A percentile compares a stretch with the other conserved stretches of the same genome.
These are phyloP conservation scores for Xerocomus spinulosus DNA, from an alignment of 768 basidiomycete species.

Conservation along the genomic window DNA sequence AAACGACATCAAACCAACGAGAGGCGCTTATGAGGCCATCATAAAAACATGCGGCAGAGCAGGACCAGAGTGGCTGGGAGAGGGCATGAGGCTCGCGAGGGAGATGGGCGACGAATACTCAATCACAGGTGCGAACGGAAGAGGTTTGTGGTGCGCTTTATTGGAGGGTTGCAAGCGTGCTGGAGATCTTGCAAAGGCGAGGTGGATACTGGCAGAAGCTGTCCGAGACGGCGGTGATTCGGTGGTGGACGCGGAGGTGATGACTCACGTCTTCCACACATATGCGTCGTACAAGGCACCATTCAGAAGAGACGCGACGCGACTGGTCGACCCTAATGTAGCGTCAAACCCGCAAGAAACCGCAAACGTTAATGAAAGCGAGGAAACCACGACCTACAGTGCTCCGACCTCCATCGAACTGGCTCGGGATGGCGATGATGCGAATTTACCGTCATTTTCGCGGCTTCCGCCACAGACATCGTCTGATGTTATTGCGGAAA, in stretches of 20 bases:
- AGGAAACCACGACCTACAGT: neutral
- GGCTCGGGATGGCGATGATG: constrained; percentile 1
- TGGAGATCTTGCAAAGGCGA: constrained; percentile 75
- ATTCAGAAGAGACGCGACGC: constrained; percentile 51
- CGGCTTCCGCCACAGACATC: constrained; percentile 69
- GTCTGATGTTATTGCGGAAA: constrained; percentile 70
- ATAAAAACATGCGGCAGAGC: constrained; percentile 77
- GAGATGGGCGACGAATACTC: constrained; percentile 78
- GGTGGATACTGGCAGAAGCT: constrained; percentile 92
- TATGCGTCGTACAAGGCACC: constrained; percentile 79
- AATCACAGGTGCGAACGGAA: constrained; percentile 33
- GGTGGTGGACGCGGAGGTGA: constrained; percentile 56
- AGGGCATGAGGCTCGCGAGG: constrained; percentile 78
- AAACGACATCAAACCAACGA: constrained; percentile 55
- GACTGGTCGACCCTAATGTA: constrained; percentile 31
- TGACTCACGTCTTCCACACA: constrained; percentile 83
- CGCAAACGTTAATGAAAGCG: constrained; percentile 2
- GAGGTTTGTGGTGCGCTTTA: constrained; percentile 73
- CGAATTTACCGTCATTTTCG: constrained; percentile 26
- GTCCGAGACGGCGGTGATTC: constrained; percentile 29
- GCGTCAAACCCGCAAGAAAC: neutral
- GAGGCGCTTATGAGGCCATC: constrained; percentile 71
- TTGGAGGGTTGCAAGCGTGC: constrained; percentile 84
- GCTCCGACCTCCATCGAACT: constrained; percentile 5
- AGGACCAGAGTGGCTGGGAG: constrained; percentile 65